Conservation (phyloP, 768 basidiomycete species). For the Agaricus bisporus region DNA sequence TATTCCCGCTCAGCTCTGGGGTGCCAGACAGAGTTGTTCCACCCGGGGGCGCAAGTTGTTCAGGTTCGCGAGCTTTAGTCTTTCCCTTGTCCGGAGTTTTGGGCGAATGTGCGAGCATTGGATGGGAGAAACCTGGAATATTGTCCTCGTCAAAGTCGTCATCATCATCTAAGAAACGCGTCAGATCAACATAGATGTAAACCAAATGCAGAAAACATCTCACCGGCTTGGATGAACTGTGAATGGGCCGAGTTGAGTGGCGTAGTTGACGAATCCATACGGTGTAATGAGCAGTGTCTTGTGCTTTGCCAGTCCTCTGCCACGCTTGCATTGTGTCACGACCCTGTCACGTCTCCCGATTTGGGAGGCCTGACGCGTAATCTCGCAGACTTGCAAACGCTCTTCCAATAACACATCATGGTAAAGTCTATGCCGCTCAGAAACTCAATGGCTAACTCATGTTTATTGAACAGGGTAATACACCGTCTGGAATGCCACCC, state of each 20-base stretch:
- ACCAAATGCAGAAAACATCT: background rate
- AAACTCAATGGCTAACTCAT: background rate
- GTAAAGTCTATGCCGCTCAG: conserved; percentile 12
- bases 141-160: conserved; percentile 79
- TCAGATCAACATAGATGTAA: conserved; percentile 1
- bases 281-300: background rate
- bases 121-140: conserved; percentile 76
- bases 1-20: conserved; percentile 59
- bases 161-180: conserved; percentile 48
- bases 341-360: conserved; percentile 29
- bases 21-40: conserved; percentile 19
- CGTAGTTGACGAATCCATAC: conserved; percentile 40
- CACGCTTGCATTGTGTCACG: conserved; percentile 20
- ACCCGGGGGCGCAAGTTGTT: conserved; percentile 41
- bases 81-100: conserved; percentile 61
- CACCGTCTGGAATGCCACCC: conserved; percentile 57
- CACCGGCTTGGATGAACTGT: conserved; percentile 79
- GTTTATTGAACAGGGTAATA: conserved; percentile 51
- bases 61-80: conserved; percentile 51
- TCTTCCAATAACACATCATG: conserved; percentile 19
- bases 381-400: conserved; percentile 10
- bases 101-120: conserved; percentile 41
- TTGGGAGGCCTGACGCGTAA: conserved; percentile 48
- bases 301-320: background rate
- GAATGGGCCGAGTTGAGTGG: conserved; percentile 52